Evolutionary conservation across 345 rosid genomes (phyloP).

Genomic region (Aquilaria malaccensis): DNA sequence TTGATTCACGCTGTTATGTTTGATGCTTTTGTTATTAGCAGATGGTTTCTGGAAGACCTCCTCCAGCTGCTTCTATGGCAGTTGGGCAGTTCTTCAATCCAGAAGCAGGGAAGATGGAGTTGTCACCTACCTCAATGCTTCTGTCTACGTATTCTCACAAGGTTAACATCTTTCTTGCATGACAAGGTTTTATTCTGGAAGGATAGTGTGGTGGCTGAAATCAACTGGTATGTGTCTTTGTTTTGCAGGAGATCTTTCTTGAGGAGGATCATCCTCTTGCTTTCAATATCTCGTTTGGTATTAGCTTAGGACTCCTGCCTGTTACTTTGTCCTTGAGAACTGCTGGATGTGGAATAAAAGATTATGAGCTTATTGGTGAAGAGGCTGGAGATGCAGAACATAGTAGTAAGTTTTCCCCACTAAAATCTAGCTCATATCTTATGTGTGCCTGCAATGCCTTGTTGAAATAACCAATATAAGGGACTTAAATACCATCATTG

Average conservation of each 20-base stretch:
- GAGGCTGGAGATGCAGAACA: slow-evolving; percentile 65
- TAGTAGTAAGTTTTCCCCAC: slow-evolving; percentile 42
- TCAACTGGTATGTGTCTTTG: slow-evolving; percentile 16
- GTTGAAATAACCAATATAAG: too few species aligned
- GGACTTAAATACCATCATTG: too few species aligned
- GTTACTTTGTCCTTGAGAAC: slow-evolving; percentile 61
- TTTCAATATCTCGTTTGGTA: slow-evolving; percentile 64
- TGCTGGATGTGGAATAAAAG: slow-evolving; percentile 82
- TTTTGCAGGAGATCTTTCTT: slow-evolving; percentile 60
- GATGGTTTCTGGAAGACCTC: slow-evolving; percentile 92
- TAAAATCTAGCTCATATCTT: too few species aligned
- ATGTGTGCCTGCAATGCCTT: too few species aligned
- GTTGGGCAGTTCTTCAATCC: slow-evolving; percentile 98
- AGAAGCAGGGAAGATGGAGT: slow-evolving; percentile 54
- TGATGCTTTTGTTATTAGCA: slow-evolving; percentile 38
- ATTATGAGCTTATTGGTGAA: slow-evolving; percentile 62
- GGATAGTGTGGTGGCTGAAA: slow-evolving; percentile 12
- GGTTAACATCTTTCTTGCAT: slow-evolving; percentile 37
- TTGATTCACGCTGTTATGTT: slow-evolving; percentile 15
- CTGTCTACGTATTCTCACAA: slow-evolving; percentile 56
- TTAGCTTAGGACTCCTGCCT: slow-evolving; percentile 90
- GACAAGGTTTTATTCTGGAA: slow-evolving; percentile 13
- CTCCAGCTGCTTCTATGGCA: slow-evolving; percentile 98
- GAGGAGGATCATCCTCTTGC: slow-evolving; percentile 93
- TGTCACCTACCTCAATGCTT: slow-evolving; percentile 63